Percentiles rank a stretch among this genome's conserved stretches.
Evolutionary conservation across 306 rosid species (phyloP).

Genomic region (Pachyrhizus erosus): DNA sequence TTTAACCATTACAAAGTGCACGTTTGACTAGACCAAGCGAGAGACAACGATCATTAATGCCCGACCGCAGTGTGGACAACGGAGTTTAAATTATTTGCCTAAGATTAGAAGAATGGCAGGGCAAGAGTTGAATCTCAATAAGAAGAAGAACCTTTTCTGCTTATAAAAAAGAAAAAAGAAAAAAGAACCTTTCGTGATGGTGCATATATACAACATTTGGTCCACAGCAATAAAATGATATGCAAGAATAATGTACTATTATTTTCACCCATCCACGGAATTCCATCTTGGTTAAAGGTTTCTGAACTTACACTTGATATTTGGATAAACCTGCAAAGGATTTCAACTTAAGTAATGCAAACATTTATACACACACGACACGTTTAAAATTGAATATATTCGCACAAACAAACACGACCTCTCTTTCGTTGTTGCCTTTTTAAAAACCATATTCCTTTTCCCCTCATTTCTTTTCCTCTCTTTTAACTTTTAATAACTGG

Average conservation of each 20-base stretch:
- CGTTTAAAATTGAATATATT: background rate
- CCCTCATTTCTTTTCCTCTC: background rate
- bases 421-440: background rate
- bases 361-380: background rate
- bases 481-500: background rate
- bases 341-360: background rate
- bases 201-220: background rate
- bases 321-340: background rate
- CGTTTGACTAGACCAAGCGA: background rate
- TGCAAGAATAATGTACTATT: background rate
- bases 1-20: background rate
- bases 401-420: background rate
- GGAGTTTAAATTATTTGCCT: slow-evolving; percentile 7
- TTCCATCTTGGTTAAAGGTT: background rate
- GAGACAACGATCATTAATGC: background rate
- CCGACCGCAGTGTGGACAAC: background rate
- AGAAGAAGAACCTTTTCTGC: too few relatives aligned
- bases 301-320: background rate
- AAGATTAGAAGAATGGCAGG: background rate
- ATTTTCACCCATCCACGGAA: background rate
- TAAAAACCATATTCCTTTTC: background rate
- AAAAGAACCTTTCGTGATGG: background rate
- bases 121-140: background rate
- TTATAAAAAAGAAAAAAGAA: too few relatives aligned
- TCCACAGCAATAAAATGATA: background rate